Evolutionary conservation across 2,329 filamentous ascomycete species (phyloP), one percentile per base, ranked within the genome.

Genomic region (Monosporascus sp.): DNA sequence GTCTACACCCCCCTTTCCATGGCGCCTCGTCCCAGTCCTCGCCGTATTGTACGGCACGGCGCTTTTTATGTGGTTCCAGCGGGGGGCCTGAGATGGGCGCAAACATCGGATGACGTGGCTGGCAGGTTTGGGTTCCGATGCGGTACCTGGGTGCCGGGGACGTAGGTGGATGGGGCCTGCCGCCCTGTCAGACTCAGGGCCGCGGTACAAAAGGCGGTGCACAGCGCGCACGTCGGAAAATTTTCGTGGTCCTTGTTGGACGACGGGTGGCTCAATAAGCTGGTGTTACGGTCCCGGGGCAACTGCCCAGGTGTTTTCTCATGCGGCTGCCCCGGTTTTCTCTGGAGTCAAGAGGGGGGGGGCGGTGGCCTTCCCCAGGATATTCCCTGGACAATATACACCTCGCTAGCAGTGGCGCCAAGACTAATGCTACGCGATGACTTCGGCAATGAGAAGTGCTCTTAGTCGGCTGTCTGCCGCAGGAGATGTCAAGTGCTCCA

Each of bases 21-120:
- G 31, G 31, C 31, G 31, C 31, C 31, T 14, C 31, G 9, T 35
- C 31, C 5, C 31, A 35, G 31, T 5, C 9, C 31, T 14, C 31
- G 31, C 31, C 31, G 11, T 35, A 35, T 35, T 35, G 31, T 35
- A 35, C 31, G 31, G 31, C 31, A 35, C 31, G 31, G 31, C 31
- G 31, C 31, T 35, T 35, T 35, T 35, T 35, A 35, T 35, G 31
- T 35, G 31, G 31, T 14, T 35, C 31, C 31, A 14, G 31, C 31
- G 31, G 31, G 31, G 31, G 31, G 39, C 49, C 48, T 46, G 50
- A 45, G 39, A 47, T 51, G 52, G 38, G 51, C 55, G 54, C 51
- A 47, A 57, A 65, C 58, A 62, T 63, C 57, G 56, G 64, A 65
- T 65, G 62, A 64, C 64, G 62, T 66, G 62, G 60, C 64, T 58